Conservation (phyloP, 768 basidiomycete genomes). For the Lactarius trivialis region DNA sequence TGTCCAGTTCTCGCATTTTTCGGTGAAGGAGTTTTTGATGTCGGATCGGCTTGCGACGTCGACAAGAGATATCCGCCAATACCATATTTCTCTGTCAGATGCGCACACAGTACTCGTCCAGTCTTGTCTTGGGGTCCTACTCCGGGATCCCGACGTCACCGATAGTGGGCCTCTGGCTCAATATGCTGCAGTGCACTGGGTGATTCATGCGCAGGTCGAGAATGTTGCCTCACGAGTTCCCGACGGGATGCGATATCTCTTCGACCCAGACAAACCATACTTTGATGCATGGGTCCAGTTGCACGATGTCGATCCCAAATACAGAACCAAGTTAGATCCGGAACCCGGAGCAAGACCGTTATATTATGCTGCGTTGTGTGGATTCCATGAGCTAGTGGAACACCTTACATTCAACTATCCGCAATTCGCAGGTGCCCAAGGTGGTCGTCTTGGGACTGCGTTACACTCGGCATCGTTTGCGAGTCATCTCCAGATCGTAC, state of each 20-base stretch:
- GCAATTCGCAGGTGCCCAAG: no score
- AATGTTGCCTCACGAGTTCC: not conserved
- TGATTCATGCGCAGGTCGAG: not conserved
- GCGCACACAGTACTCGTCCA: not conserved
- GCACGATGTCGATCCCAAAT: no score
- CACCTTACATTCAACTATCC: no score
- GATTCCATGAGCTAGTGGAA: no score
- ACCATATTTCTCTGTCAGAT: not conserved
- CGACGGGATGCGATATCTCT: not conserved
- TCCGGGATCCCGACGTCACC: not conserved
- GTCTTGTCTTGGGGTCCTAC: not conserved
- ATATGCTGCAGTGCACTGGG: not conserved
- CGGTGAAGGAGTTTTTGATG: not conserved
- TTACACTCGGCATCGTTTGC: no score
- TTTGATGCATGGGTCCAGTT: not conserved
- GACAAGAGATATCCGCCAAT: not conserved
- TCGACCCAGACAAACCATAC: not conserved
- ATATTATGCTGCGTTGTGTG: no score
- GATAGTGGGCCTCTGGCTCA: not conserved
- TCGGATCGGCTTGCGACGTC: not conserved
- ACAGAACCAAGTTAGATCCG: no score
- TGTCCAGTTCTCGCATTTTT: not conserved
- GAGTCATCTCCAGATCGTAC: not conserved
- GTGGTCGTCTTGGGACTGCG: no score
- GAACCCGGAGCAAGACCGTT: no score